A percentile compares a stretch with the other conserved stretches of the same genome.
Conservation (phyloP, 805 yeast species). For the Nakazawaea anatomiae region DNA sequence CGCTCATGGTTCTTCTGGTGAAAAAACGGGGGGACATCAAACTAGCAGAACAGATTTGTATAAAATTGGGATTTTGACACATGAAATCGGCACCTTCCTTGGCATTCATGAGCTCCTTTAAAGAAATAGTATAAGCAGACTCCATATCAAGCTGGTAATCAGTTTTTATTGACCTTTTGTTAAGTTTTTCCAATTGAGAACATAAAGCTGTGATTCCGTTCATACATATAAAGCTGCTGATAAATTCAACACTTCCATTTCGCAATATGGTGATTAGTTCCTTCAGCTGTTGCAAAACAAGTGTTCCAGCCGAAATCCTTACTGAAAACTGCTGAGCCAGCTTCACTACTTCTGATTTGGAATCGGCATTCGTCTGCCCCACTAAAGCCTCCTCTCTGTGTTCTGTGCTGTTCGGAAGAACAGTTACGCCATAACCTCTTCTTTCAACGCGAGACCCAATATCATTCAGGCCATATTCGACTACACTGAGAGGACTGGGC, state of each 20-base stretch:
- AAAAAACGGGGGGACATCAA: slow-evolving; percentile 67
- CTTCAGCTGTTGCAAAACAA: slow-evolving; percentile 34
- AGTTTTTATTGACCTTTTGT: slow-evolving; percentile 31
- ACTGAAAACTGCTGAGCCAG: slow-evolving; percentile 41
- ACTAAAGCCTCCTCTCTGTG: too few species aligned
- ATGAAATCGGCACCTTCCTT: slow-evolving; percentile 57
- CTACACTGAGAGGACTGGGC: background rate
- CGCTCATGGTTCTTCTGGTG: slow-evolving; percentile 77
- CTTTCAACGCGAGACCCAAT: too few species aligned
- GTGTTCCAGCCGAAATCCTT: slow-evolving; percentile 29
- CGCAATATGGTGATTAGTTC: slow-evolving; percentile 14
- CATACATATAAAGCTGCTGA: slow-evolving; percentile 61
- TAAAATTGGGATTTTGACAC: slow-evolving; percentile 34
- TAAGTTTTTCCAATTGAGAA: slow-evolving; percentile 54
- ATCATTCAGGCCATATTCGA: too few species aligned
- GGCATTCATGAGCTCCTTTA: slow-evolving; percentile 66
- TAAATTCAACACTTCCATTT: slow-evolving; percentile 48
- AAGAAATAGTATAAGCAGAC: slow-evolving; percentile 66
- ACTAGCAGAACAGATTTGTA: slow-evolving; percentile 65
- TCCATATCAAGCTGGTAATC: slow-evolving; percentile 60
- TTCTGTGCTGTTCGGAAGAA: too few species aligned
- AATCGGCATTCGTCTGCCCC: background rate
- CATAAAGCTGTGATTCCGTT: slow-evolving; percentile 82
- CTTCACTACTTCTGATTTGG: background rate
- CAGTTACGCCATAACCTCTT: too few species aligned